Percentiles rank a stretch among this genome's conserved stretches.
These are phyloP conservation scores for Trichocladium antarcticum DNA, from an alignment of 495 filamentous ascomycete genomes.

Conservation along the genomic window DNA sequence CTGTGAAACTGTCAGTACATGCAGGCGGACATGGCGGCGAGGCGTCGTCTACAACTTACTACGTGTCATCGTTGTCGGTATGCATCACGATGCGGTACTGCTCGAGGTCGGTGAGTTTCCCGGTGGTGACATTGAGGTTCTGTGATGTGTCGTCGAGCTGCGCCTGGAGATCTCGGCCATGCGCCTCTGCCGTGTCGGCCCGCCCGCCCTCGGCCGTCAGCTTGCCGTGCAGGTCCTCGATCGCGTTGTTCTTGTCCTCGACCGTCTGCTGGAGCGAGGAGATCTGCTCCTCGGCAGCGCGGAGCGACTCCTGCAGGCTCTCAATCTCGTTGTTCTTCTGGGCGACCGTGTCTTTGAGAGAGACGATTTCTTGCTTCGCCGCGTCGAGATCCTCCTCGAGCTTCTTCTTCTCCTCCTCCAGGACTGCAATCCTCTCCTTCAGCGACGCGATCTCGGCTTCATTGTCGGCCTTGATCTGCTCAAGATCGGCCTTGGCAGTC, in stretches of 20 bases:
- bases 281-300: constrained; percentile 22
- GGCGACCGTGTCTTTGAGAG: constrained; percentile 15
- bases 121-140: constrained; percentile 14
- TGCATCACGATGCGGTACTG: constrained; percentile 23
- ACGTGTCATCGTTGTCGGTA: constrained; percentile 23
- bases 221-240: constrained; percentile 21
- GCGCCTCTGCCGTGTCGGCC: constrained; percentile 21
- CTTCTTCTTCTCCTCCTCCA: constrained; percentile 20
- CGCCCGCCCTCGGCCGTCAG: constrained; percentile 19
- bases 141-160: constrained; percentile 21
- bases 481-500: constrained; percentile 9
- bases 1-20: constrained; percentile 4
- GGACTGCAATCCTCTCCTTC: constrained; percentile 10
- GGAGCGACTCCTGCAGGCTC: constrained; percentile 20
- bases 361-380: constrained; percentile 19
- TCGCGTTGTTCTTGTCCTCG: constrained; percentile 22
- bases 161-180: constrained; percentile 20
- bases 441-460: constrained; percentile 14
- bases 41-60: constrained; percentile 12
- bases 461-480: constrained; percentile 13
- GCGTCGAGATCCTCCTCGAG: constrained; percentile 21
- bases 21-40: not conserved
- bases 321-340: constrained; percentile 22
- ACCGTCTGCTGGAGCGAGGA: constrained; percentile 21
- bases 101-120: constrained; percentile 21